Evolutionary conservation across 805 yeast genomes (phyloP), one percentile per base, ranked within the genome.

Genomic region (Barnettozyma californica): DNA sequence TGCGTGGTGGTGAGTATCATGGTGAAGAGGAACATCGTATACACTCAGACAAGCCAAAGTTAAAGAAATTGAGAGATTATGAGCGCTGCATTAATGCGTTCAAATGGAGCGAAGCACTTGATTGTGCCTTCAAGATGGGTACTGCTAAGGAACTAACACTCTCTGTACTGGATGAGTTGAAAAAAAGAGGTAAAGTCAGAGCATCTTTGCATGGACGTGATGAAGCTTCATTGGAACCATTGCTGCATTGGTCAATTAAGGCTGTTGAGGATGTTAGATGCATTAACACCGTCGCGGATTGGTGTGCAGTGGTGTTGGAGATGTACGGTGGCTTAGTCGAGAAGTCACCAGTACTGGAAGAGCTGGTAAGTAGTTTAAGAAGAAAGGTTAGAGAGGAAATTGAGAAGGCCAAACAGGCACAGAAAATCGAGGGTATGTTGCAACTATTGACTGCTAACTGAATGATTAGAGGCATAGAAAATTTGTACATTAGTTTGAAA

Each of bases 91-190:
- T 94, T 53, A 87, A 88, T 62, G 86, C 86, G 25, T 94, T 94
- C 73, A 80, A 85, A 62, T 94, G 98, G 97, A 65, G 83, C 3
- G 97, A 91, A 56, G 97, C 98, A 5, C 74, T 94, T 40, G 96
- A 92, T 64, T 75, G 83, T 50, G 97, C 96, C 1, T 83, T 92
- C 53, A 73, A 78, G 13, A 77, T 84, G 2, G 96, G 96, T 11
- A 76, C 83, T 63, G 80, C 92, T 1, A 80, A 83, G 49, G 97
- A 91, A 58, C 74, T 83, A 51, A 87, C 96, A 0, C 71, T 88
- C 8, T 84, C 96, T 14, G 89, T 90, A 3, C 71, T 94, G 52
- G 84, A 83, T 58, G 99, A 94, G 68, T 76, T 94, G 60, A 85
- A 87, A 61, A 83, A 81, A 58, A 77, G 96, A 51, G 98, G 97